phyloP scores from a whole-genome alignment of 257 asterid species.

The Verbascum thapsus region DNA sequence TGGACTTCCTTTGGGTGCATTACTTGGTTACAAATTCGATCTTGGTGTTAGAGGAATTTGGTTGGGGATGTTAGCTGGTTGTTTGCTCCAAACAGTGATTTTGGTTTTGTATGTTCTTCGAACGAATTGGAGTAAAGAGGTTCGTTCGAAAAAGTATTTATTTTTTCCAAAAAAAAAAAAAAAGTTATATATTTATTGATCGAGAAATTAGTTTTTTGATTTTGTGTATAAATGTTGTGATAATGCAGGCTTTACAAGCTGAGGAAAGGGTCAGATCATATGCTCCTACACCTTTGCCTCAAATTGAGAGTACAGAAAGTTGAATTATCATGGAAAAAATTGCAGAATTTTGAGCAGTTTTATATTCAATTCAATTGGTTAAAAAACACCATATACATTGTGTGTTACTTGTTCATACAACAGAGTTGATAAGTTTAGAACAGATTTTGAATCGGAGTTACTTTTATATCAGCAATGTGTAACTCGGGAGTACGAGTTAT shows the following conservation, averaged over 20 bases:
- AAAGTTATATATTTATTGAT: neutral
- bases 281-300: slow-evolving; percentile 36
- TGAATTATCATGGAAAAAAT: slow-evolving; percentile 12
- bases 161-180: slow-evolving; percentile 21
- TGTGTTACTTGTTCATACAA: neutral
- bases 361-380: neutral
- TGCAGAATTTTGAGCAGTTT: neutral
- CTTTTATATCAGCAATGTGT: no score
- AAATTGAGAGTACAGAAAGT: slow-evolving; percentile 32
- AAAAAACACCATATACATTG: neutral
- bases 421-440: slow-evolving; percentile 2
- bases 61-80: slow-evolving; percentile 78
- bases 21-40: slow-evolving; percentile 63
- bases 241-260: slow-evolving; percentile 58
- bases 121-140: slow-evolving; percentile 75
- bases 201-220: neutral
- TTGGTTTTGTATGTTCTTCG: slow-evolving; percentile 40
- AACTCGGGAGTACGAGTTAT: no score
- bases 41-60: slow-evolving; percentile 77
- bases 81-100: slow-evolving; percentile 64
- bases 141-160: slow-evolving; percentile 2
- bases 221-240: slow-evolving; percentile 15
- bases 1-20: slow-evolving; percentile 83
- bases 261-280: slow-evolving; percentile 48
- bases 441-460: slow-evolving; percentile 1